Percentiles rank a stretch among this genome's conserved stretches.
Conservation (phyloP, 1,284 basidiomycete genomes). For the Ustilago hordei region DNA sequence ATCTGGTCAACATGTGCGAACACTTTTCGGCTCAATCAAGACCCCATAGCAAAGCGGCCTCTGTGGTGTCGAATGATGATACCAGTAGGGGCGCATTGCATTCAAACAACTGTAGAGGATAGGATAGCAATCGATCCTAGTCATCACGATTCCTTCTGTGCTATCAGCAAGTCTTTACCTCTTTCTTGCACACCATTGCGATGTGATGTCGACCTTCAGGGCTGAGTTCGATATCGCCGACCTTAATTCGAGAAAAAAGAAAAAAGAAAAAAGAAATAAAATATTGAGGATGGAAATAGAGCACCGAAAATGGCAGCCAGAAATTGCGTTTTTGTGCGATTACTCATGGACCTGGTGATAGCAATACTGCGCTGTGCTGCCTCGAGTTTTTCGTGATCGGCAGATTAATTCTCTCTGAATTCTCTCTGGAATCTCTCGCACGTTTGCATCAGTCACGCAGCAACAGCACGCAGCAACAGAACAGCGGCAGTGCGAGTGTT, state of each 20-base stretch:
- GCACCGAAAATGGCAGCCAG: neutral
- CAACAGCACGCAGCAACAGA: constrained; percentile 2
- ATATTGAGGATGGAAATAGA: neutral
- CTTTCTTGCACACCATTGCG: no score
- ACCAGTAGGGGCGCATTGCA: constrained; percentile 30
- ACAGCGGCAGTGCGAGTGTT: neutral
- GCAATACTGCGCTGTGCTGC: neutral
- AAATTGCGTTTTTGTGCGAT: neutral
- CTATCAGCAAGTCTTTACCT: neutral
- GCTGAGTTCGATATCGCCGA: neutral
- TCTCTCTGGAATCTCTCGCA: neutral
- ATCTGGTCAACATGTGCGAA: constrained; percentile 51
- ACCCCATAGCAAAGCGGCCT: constrained; percentile 41
- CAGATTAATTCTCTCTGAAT: neutral
- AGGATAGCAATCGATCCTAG: neutral
- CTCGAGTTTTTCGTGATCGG: constrained; percentile 17
- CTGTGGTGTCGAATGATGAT: constrained; percentile 39
- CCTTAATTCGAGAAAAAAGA: neutral
- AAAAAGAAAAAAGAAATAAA: neutral
- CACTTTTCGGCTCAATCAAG: constrained; percentile 38
- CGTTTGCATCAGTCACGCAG: constrained; percentile 14
- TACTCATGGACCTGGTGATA: neutral
- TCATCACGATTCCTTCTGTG: neutral
- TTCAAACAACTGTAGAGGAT: neutral
- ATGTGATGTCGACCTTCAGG: neutral